Percentiles rank a stretch among this genome's conserved stretches.
Conservation (phyloP, 2,329 filamentous ascomycete genomes). For the Cyphellophora europaea region DNA sequence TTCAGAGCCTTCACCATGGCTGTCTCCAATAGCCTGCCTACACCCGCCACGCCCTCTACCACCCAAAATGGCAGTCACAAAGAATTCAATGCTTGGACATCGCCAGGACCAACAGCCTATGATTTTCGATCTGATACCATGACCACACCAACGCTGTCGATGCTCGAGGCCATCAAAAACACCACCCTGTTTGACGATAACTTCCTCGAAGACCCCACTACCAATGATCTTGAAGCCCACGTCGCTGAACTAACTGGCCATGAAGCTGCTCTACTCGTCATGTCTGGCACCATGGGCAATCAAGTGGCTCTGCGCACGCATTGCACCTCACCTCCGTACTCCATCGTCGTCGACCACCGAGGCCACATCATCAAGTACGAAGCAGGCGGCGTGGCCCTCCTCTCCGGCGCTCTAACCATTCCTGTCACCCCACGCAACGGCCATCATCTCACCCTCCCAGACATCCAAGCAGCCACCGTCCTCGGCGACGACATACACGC, state of each 20-base stretch:
- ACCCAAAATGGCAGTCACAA: conserved; percentile 3
- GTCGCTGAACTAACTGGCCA: conserved; percentile 66
- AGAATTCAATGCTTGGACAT: conserved; percentile 14
- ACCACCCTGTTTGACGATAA: conserved; percentile 78
- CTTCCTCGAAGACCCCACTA: conserved; percentile 69
- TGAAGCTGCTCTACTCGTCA: conserved; percentile 67
- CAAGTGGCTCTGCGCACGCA: conserved; percentile 73
- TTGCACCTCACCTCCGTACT: conserved; percentile 68
- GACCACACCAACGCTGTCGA: conserved; percentile 68
- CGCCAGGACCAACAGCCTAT: conserved; percentile 16
- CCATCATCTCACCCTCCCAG: conserved; percentile 64
- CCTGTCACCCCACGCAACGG: conserved; percentile 61
- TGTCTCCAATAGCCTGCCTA: no score
- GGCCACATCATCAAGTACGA: conserved; percentile 64
- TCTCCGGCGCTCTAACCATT: conserved; percentile 63
- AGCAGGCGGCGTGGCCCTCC: conserved; percentile 57
- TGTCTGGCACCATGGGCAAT: conserved; percentile 92
- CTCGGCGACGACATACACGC: conserved; percentile 63
- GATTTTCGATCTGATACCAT: conserved; percentile 45
- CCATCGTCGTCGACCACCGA: conserved; percentile 68
- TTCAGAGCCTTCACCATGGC: no score
- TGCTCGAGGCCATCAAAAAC: conserved; percentile 69
- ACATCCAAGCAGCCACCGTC: conserved; percentile 57
- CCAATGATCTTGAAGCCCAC: conserved; percentile 63
- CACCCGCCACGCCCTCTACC: no score